phyloP scores from a whole-genome alignment of 106 monocot genomes.

The Hemerocallis citrina region DNA sequence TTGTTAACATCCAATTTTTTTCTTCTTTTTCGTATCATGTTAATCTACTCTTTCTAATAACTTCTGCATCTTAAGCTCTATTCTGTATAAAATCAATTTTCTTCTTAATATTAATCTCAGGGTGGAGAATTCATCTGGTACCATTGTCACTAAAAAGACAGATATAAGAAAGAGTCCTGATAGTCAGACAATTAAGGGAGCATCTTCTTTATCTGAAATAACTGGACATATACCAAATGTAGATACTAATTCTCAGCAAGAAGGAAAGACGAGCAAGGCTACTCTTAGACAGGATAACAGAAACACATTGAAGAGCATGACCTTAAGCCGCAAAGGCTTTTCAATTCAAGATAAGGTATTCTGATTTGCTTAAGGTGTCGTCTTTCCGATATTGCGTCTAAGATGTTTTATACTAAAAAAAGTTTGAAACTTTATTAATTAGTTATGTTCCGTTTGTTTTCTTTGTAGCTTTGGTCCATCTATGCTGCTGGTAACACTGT shows the following conservation, averaged over 20 bases:
- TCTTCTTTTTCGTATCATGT: background rate
- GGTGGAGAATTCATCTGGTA: slow-evolving; percentile 29
- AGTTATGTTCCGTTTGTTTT: slow-evolving; percentile 4
- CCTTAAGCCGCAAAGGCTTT: slow-evolving; percentile 59
- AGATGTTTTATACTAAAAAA: too few species aligned
- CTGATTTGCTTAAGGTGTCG: too few species aligned
- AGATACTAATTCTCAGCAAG: slow-evolving; percentile 12
- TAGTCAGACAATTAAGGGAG: slow-evolving; percentile 5
- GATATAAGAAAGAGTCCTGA: slow-evolving; percentile 17
- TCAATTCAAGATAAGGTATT: slow-evolving; percentile 91
- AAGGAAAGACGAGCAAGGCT: slow-evolving; percentile 9
- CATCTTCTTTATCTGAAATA: slow-evolving; percentile 17
- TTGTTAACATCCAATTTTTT: background rate
- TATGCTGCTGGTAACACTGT: slow-evolving; percentile 97
- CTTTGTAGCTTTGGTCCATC: slow-evolving; percentile 85
- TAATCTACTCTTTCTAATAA: background rate
- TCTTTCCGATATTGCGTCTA: too few species aligned
- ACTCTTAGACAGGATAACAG: slow-evolving; percentile 4
- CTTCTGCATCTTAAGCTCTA: background rate
- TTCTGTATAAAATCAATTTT: background rate
- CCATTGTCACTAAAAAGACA: slow-evolving; percentile 14
- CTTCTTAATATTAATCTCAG: slow-evolving; percentile 14
- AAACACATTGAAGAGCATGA: slow-evolving; percentile 29
- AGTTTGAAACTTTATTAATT: background rate
- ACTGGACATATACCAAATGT: slow-evolving; percentile 14